These are phyloP conservation scores for Apiospora phragmitis DNA, from an alignment of 2,329 filamentous ascomycete species.

Conservation along the genomic window DNA sequence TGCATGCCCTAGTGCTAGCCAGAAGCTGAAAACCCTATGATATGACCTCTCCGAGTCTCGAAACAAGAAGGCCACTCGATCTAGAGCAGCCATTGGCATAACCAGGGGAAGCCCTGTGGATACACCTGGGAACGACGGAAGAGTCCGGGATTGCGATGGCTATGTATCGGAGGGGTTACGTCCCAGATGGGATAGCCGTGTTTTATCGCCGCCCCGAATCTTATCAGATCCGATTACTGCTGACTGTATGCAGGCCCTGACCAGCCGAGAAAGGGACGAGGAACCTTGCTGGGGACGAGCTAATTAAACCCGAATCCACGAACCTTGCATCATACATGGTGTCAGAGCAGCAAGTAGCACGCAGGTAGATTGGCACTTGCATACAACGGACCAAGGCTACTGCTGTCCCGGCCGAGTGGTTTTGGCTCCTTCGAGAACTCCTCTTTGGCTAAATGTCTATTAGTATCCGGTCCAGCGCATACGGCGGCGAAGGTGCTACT, in stretches of 20 bases:
- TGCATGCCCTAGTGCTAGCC: not conserved
- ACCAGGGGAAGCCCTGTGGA: not conserved
- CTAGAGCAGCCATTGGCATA: not conserved
- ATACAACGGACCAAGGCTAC: not conserved
- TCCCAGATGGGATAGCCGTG: not conserved
- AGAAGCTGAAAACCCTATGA: not conserved
- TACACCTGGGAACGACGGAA: not conserved
- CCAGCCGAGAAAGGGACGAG: not conserved
- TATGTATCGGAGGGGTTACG: not conserved
- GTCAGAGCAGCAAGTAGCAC: not conserved
- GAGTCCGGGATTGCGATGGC: not conserved
- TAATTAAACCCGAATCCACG: not conserved
- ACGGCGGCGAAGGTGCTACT: not conserved
- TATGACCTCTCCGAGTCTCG: not conserved
- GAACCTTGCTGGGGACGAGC: not conserved
- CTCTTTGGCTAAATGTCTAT: not conserved
- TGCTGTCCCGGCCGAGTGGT: not conserved
- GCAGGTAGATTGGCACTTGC: not conserved
- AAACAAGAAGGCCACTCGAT: not conserved
- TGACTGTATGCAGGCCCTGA: not conserved
- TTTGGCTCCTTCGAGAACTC: not conserved
- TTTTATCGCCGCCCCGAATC: not conserved
- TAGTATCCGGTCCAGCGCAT: not conserved
- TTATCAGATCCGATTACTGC: not conserved
- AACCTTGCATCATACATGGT: not conserved